These are phyloP conservation scores for Chlamydomonas eustigma DNA, from an alignment of 139 green algal genomes.

Conservation along the genomic window DNA sequence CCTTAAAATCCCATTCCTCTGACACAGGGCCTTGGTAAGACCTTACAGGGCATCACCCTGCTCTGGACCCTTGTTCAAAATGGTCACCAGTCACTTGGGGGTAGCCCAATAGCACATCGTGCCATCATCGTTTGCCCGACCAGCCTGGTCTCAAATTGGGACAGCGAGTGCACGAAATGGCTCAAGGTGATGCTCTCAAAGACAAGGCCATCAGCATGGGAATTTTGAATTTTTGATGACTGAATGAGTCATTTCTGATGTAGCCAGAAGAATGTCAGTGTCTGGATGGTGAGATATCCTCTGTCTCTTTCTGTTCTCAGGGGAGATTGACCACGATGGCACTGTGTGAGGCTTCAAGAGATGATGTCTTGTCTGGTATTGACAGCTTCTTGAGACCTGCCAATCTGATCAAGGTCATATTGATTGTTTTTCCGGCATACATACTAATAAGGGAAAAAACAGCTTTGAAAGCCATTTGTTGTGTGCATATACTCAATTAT, in stretches of 20 bases:
- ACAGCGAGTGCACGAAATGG: conserved; percentile 93
- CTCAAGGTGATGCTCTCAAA: conserved; percentile 72
- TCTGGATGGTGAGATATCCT: too few relatives aligned
- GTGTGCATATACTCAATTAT: too few relatives aligned
- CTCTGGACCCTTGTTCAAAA: conserved; percentile 90
- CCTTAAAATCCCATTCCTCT: too few relatives aligned
- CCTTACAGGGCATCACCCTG: conserved; percentile 87
- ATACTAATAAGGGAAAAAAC: neutral
- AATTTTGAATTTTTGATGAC: neutral
- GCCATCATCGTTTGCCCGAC: conserved; percentile 98
- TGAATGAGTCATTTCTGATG: neutral
- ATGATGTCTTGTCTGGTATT: conserved; percentile 84
- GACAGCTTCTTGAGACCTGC: conserved; percentile 64
- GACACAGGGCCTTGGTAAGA: conserved; percentile 70
- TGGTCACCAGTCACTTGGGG: conserved; percentile 58
- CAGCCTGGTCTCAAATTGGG: conserved; percentile 96
- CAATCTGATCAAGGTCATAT: conserved; percentile 38
- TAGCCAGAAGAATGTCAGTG: too few relatives aligned
- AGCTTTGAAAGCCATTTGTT: too few relatives aligned
- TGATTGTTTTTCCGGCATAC: neutral
- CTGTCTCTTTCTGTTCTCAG: conserved; percentile 36
- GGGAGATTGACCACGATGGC: conserved; percentile 72
- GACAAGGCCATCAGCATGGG: neutral
- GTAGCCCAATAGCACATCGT: conserved; percentile 66
- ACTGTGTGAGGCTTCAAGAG: conserved; percentile 79